These are phyloP conservation scores for Bombardia bombarda DNA, from an alignment of 495 filamentous ascomycete genomes.

Conservation along the genomic window DNA sequence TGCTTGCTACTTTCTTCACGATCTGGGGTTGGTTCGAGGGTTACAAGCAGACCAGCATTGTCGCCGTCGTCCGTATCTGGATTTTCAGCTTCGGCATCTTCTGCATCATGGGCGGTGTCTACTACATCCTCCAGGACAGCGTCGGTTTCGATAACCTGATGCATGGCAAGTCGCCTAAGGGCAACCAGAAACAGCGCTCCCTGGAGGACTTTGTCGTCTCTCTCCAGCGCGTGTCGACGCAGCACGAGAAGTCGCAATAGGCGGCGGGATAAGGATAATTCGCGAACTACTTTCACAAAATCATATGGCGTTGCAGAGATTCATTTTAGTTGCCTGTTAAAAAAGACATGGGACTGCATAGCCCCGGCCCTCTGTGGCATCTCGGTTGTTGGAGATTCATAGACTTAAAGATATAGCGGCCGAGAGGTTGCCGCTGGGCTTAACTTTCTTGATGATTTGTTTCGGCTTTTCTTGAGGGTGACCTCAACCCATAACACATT, in stretches of 20 bases:
- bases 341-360: slow-evolving; percentile 7
- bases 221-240: slow-evolving; percentile 75
- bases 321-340: slow-evolving; percentile 9
- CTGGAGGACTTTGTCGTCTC: slow-evolving; percentile 83
- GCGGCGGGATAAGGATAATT: slow-evolving; percentile 10
- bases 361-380: slow-evolving; percentile 16
- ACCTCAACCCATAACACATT: slow-evolving; percentile 15
- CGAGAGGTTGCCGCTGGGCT: slow-evolving; percentile 12
- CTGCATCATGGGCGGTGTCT: slow-evolving; percentile 45
- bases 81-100: slow-evolving; percentile 83
- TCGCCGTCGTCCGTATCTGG: slow-evolving; percentile 80
- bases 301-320: slow-evolving; percentile 1
- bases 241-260: slow-evolving; percentile 71
- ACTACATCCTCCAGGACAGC: slow-evolving; percentile 71
- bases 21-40: slow-evolving; percentile 70
- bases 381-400: slow-evolving; percentile 14
- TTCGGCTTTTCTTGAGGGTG: slow-evolving; percentile 17
- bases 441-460: slow-evolving; percentile 29
- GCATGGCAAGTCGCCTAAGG: slow-evolving; percentile 77
- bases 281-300: too few species aligned
- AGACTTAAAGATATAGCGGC: slow-evolving; percentile 10
- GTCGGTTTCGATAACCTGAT: slow-evolving; percentile 80
- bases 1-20: slow-evolving; percentile 75
- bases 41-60: slow-evolving; percentile 56
- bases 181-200: slow-evolving; percentile 63